Conservation (phyloP, 1,284 basidiomycete genomes). For the Marasmius tenuissimus region DNA sequence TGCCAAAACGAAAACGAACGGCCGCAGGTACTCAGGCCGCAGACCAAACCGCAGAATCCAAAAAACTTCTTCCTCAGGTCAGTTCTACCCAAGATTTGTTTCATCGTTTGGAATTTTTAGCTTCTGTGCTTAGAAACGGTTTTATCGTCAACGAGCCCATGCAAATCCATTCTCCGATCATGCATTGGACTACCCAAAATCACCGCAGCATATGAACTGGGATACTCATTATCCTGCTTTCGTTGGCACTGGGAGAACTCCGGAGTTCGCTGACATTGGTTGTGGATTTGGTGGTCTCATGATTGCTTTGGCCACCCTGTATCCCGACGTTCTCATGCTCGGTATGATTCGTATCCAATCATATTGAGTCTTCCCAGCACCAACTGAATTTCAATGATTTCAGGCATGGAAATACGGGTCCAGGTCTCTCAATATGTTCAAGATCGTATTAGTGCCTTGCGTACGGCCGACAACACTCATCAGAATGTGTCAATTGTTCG, state of each 20-base stretch:
- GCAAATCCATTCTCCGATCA: slow-evolving; percentile 99
- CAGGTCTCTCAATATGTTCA: slow-evolving; percentile 97
- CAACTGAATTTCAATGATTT: slow-evolving; percentile 4
- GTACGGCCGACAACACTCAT: slow-evolving; percentile 40
- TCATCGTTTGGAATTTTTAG: neutral
- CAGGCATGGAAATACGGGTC: slow-evolving; percentile 96
- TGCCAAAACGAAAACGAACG: slow-evolving; percentile 51
- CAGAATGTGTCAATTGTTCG: slow-evolving; percentile 95
- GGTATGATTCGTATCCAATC: slow-evolving; percentile 54
- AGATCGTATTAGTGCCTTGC: slow-evolving; percentile 89
- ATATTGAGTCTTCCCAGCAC: neutral
- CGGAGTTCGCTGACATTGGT: slow-evolving; percentile 96
- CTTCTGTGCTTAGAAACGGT: slow-evolving; percentile 72
- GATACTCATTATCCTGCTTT: slow-evolving; percentile 81
- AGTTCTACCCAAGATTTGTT: neutral
- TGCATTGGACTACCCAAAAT: slow-evolving; percentile 85
- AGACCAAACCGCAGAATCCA: slow-evolving; percentile 1
- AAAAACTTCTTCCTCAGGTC: slow-evolving; percentile 34
- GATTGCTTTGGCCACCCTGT: slow-evolving; percentile 87
- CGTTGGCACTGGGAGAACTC: slow-evolving; percentile 55
- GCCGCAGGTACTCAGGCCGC: slow-evolving; percentile 11
- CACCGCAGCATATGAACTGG: slow-evolving; percentile 86
- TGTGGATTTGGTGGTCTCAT: slow-evolving; percentile 98
- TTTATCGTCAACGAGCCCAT: slow-evolving; percentile 96
- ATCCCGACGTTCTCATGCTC: slow-evolving; percentile 92